Evolutionary conservation across 148 eudicot genomes (phyloP).

Genomic region (Pouteria glomerata): DNA sequence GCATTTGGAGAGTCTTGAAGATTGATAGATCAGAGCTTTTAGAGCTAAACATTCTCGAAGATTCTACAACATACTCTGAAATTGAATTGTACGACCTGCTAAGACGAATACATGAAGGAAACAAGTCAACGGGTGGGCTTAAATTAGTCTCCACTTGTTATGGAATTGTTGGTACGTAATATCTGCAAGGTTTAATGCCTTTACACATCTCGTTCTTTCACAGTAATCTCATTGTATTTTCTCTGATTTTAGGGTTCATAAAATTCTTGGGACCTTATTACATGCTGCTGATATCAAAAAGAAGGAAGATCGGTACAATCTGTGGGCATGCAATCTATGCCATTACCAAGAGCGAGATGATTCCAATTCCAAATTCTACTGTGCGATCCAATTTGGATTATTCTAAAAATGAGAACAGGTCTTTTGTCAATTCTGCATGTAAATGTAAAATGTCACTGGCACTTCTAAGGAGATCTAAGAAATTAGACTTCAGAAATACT

Average conservation of each 20-base stretch:
- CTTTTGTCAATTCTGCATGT: constrained; percentile 58
- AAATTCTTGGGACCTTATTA: constrained; percentile 75
- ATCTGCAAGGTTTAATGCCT: not conserved
- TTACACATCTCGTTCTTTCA: not conserved
- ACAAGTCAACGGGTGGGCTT: constrained; percentile 62
- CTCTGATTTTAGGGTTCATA: constrained; percentile 50
- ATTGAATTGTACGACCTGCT: constrained; percentile 42
- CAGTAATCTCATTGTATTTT: constrained; percentile 3
- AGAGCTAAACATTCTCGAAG: constrained; percentile 57
- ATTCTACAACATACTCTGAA: constrained; percentile 55
- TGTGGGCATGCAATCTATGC: constrained; percentile 77
- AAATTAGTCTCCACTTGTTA: constrained; percentile 62
- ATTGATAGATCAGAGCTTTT: constrained; percentile 74
- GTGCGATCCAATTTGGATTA: constrained; percentile 46
- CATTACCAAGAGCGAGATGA: constrained; percentile 64
- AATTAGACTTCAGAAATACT: constrained; percentile 24
- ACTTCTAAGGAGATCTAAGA: constrained; percentile 39
- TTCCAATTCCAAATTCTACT: constrained; percentile 54
- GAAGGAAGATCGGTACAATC: constrained; percentile 65
- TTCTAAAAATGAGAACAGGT: constrained; percentile 84
- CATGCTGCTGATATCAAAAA: constrained; percentile 74
- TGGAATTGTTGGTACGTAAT: constrained; percentile 76
- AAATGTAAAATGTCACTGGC: constrained; percentile 56
- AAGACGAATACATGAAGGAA: constrained; percentile 47
- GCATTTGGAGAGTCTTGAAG: constrained; percentile 79